Percentiles rank a stretch among this genome's conserved stretches.
Evolutionary conservation across 2,329 filamentous ascomycete genomes (phyloP).

Genomic region (Metarhizium anisopliae): DNA sequence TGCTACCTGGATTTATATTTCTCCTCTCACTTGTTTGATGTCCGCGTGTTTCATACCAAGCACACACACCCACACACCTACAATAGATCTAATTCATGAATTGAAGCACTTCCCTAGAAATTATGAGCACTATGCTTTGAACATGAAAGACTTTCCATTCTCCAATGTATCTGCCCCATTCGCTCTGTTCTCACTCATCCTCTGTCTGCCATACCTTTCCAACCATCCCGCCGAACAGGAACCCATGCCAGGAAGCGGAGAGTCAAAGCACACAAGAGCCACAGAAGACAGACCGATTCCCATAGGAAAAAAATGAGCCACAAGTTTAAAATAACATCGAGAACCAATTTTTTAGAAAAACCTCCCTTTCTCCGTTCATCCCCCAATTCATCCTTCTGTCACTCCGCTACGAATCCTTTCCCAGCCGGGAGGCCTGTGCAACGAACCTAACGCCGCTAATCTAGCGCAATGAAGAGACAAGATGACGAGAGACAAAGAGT

Average conservation of each 20-base stretch:
- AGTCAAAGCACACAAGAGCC: background rate
- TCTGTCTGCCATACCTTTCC: background rate
- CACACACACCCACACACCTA: slow-evolving; percentile 4
- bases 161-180: background rate
- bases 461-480: slow-evolving; percentile 17
- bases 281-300: background rate
- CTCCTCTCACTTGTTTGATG: background rate
- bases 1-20: background rate
- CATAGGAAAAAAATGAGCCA: background rate
- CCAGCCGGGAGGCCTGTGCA: slow-evolving; percentile 10
- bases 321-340: background rate
- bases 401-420: slow-evolving; percentile 14
- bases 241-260: background rate
- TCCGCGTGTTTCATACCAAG: background rate
- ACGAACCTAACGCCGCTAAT: slow-evolving; percentile 17
- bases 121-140: background rate
- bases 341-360: background rate
- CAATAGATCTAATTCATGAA: background rate
- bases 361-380: slow-evolving; percentile 1
- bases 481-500: slow-evolving; percentile 9
- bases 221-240: background rate
- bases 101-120: background rate
- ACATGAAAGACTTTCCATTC: background rate
- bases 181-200: background rate
- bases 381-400: slow-evolving; percentile 9